A percentile compares a stretch with the other conserved stretches of the same genome.
These are phyloP conservation scores for Fusarium algeriense DNA, from an alignment of 2,329 filamentous ascomycete species.

Conservation along the genomic window DNA sequence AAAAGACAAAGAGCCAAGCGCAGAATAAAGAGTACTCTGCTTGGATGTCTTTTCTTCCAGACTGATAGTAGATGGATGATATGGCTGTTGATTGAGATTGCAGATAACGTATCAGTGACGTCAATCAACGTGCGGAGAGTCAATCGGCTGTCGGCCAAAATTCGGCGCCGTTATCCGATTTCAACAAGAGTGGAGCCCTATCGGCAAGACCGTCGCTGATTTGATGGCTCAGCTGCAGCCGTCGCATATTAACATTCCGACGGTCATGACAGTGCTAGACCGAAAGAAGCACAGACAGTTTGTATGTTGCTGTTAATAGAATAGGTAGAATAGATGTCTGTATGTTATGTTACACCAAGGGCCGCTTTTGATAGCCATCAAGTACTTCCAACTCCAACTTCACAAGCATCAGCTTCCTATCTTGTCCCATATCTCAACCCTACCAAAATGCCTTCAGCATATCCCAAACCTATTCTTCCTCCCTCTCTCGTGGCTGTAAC, in stretches of 20 bases:
- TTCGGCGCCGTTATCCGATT: not conserved
- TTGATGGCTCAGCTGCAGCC: not conserved
- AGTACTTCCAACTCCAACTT: not conserved
- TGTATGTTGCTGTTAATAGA: not conserved
- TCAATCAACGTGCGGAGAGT: not conserved
- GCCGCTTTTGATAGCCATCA: not conserved
- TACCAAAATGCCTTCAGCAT: constrained; percentile 12
- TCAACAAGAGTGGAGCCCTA: not conserved
- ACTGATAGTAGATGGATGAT: too few species aligned
- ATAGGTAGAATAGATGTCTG: not conserved
- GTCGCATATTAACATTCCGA: constrained; percentile 16
- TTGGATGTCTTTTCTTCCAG: fast-evolving
- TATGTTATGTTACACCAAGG: not conserved
- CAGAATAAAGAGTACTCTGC: fast-evolving
- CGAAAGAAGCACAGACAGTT: not conserved
- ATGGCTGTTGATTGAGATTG: too few species aligned
- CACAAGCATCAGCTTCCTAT: too few species aligned
- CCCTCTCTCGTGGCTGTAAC: constrained; percentile 6
- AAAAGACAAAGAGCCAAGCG: fast-evolving
- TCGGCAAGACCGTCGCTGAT: not conserved
- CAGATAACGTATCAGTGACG: not conserved
- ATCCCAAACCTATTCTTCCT: not conserved
- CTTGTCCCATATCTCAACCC: not conserved
- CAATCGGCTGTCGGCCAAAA: not conserved
- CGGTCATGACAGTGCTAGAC: not conserved